These are phyloP conservation scores for Fistulifera solaris DNA, from an alignment of 108 stramenopile genomes.

Conservation along the genomic window DNA sequence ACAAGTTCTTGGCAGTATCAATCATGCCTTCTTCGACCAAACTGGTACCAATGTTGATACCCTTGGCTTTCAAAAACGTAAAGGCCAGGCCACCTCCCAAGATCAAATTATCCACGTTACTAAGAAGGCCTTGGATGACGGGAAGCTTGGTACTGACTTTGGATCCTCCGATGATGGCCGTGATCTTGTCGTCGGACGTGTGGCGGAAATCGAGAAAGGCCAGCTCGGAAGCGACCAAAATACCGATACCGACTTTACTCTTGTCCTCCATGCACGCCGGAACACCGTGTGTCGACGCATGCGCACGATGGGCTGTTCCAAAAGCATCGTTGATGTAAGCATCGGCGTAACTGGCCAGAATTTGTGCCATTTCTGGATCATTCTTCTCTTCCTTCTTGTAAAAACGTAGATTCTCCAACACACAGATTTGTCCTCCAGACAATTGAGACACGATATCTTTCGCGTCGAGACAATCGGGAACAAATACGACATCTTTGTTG, in stretches of 20 bases:
- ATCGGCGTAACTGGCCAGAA: conserved; percentile 59
- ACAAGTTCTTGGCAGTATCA: conserved; percentile 75
- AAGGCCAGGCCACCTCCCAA: conserved; percentile 96
- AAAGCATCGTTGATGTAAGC: conserved; percentile 96
- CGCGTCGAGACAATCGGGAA: conserved; percentile 65
- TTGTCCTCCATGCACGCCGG: conserved; percentile 35
- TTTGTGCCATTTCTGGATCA: conserved; percentile 26
- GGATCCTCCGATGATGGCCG: conserved; percentile 92
- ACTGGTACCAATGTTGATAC: conserved; percentile 64
- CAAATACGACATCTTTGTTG: conserved; percentile 62
- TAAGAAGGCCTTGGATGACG: conserved; percentile 83
- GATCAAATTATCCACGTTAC: conserved; percentile 82
- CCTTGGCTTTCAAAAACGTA: conserved; percentile 92
- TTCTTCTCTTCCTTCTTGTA: conserved; percentile 84
- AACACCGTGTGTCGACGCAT: conserved; percentile 53
- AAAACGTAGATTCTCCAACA: conserved; percentile 96
- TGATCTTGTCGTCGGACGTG: conserved; percentile 18
- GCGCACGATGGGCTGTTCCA: conserved; percentile 97
- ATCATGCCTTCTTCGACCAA: conserved; percentile 88
- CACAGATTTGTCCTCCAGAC: conserved; percentile 46
- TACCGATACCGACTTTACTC: conserved; percentile 31
- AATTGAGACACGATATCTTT: conserved; percentile 32
- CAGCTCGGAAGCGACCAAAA: conserved; percentile 36
- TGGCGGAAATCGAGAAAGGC: conserved; percentile 31
- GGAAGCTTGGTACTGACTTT: conserved; percentile 97